These are phyloP conservation scores for Arthroderma uncinatum DNA, from an alignment of 2,329 filamentous ascomycete genomes.

Conservation along the genomic window DNA sequence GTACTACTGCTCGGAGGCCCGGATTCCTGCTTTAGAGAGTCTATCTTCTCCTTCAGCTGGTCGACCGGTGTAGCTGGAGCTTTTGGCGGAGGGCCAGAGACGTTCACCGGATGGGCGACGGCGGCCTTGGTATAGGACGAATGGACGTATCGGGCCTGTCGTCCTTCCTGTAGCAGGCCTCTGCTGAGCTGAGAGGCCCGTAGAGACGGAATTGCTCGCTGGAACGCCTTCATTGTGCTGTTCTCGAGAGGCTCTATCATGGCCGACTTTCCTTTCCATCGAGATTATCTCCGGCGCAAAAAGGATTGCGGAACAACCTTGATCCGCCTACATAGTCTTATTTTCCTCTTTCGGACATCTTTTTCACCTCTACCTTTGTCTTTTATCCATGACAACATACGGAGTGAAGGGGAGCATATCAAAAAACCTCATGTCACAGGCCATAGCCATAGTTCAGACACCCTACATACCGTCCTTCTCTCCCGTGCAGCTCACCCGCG, in stretches of 20 bases:
- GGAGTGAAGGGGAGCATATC: too few species aligned
- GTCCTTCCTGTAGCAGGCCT: conserved; percentile 1
- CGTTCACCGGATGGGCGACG: conserved; percentile 47
- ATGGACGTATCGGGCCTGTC: conserved; percentile 24
- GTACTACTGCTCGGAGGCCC: conserved; percentile 24
- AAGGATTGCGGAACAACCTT: background rate
- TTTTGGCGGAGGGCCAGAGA: conserved; percentile 49
- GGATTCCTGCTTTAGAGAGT: conserved; percentile 35
- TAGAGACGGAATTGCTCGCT: background rate
- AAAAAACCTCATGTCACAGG: too few species aligned
- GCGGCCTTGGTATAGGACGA: conserved; percentile 34
- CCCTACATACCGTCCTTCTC: background rate
- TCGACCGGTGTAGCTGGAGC: conserved; percentile 37
- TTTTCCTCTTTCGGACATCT: background rate
- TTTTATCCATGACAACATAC: too few species aligned
- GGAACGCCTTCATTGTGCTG: background rate
- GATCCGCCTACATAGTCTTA: background rate
- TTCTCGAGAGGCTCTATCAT: background rate
- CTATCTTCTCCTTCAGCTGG: conserved; percentile 41
- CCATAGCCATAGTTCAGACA: too few species aligned
- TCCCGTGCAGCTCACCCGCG: background rate
- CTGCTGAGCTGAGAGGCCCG: background rate
- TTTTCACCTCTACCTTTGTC: too few species aligned
- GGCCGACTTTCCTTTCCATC: background rate
- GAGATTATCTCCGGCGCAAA: background rate